Evolutionary conservation across 1,284 basidiomycete species (phyloP).

Genomic region (Sutorius eximius): DNA sequence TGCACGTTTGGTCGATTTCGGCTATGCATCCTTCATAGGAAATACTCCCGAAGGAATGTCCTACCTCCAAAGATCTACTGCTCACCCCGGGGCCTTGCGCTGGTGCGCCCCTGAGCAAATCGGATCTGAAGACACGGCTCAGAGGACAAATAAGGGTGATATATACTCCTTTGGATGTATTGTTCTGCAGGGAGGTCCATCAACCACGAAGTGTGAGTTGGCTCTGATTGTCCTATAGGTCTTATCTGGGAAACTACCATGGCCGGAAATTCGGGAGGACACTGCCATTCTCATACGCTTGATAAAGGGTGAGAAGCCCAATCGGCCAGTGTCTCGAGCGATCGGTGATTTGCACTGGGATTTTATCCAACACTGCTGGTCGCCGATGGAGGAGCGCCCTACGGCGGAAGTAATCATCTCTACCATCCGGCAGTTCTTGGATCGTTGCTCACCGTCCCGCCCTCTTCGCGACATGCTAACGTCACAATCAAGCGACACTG

Average conservation of each 20-base stretch:
- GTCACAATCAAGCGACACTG: neutral
- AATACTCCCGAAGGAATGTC: neutral
- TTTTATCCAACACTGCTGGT: constrained; percentile 10
- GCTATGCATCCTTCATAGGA: no score
- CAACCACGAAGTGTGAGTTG: neutral
- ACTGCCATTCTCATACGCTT: neutral
- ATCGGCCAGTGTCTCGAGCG: constrained; percentile 1
- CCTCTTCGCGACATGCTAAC: neutral
- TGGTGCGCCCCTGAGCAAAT: neutral
- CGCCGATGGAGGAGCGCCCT: neutral
- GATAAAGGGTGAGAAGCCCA: neutral
- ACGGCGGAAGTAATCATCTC: neutral
- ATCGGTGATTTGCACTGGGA: constrained; percentile 6
- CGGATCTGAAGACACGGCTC: neutral
- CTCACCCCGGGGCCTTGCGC: neutral
- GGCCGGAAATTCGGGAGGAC: constrained; percentile 6
- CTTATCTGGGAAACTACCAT: constrained; percentile 10
- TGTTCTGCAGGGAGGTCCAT: neutral
- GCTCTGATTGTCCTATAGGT: neutral
- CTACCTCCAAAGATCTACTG: neutral
- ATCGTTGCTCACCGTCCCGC: neutral
- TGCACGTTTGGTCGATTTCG: no score
- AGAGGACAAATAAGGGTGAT: neutral
- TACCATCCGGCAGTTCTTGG: neutral
- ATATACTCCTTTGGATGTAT: neutral